Percentiles rank a stretch among this genome's conserved stretches.
These are phyloP conservation scores for Zasmidium cellare DNA, from an alignment of 2,329 filamentous ascomycete species.

Conservation along the genomic window DNA sequence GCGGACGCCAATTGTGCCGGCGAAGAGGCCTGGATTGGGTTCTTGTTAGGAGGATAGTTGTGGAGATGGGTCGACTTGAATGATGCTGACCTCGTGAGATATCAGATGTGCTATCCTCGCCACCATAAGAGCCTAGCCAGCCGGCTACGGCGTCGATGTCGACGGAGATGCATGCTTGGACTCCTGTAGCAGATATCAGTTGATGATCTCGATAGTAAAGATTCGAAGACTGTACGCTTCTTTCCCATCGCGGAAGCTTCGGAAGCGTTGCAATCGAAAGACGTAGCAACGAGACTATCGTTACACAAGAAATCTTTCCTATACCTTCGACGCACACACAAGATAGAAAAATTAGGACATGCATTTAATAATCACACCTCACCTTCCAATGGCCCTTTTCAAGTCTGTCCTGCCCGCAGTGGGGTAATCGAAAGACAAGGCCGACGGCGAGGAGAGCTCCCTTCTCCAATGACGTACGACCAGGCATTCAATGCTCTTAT, in stretches of 20 bases:
- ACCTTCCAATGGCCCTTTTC: too few relatives aligned
- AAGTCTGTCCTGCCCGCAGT: too few relatives aligned
- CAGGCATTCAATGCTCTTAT: too few relatives aligned
- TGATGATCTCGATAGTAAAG: not conserved
- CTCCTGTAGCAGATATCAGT: constrained; percentile 21
- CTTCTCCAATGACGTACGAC: too few relatives aligned
- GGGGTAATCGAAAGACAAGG: too few relatives aligned
- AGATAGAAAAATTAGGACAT: too few relatives aligned
- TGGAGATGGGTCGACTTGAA: too few relatives aligned
- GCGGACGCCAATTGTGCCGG: constrained; percentile 65
- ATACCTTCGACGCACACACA: too few relatives aligned
- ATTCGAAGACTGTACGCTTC: constrained; percentile 4
- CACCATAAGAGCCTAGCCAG: constrained; percentile 74
- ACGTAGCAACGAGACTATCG: not conserved
- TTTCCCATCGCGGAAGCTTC: constrained; percentile 6
- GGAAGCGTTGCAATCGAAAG: too few relatives aligned
- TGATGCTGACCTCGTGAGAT: constrained; percentile 60
- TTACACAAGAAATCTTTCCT: not conserved
- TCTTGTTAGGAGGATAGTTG: constrained; percentile 19
- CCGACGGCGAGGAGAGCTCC: too few relatives aligned
- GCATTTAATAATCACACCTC: too few relatives aligned
- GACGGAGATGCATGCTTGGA: constrained; percentile 46
- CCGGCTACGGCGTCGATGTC: constrained; percentile 76
- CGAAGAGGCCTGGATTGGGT: constrained; percentile 52
- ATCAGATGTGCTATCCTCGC: constrained; percentile 70